Conservation (phyloP, 306 rosid species). For the Trifolium dubium region DNA sequence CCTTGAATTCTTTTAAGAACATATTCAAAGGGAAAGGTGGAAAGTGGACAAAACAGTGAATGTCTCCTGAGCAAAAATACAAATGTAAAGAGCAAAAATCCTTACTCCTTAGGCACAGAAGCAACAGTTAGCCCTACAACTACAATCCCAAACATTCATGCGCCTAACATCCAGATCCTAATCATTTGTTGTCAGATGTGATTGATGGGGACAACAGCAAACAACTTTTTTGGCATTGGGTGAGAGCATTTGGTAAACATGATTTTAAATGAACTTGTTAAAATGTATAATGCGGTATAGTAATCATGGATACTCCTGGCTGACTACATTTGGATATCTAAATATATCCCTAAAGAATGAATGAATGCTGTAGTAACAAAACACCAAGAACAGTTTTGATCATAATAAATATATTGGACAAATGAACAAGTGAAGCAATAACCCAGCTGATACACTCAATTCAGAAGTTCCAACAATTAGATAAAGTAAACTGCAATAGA, state of each 20-base stretch:
- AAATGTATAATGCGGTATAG: neutral
- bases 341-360: constrained; percentile 1
- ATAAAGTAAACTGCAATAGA: neutral
- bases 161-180: neutral
- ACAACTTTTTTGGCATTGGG: neutral
- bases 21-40: neutral
- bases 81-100: neutral
- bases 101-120: constrained; percentile 6
- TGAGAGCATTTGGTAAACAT: neutral
- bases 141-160: constrained; percentile 3
- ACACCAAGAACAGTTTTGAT: neutral
- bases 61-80: constrained; percentile 1
- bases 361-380: neutral
- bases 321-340: constrained; percentile 10
- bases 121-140: constrained; percentile 27
- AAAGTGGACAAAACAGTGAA: neutral
- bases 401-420: neutral
- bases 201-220: constrained; percentile 12
- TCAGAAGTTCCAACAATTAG: neutral
- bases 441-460: constrained; percentile 2
- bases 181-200: constrained; percentile 8
- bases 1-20: neutral
- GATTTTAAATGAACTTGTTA: neutral
- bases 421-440: constrained; percentile 2
- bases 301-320: constrained; percentile 15